Base-by-base conservation (phyloP, 2,329 filamentous ascomycete species). In the Diaporthe capsici region DNA sequence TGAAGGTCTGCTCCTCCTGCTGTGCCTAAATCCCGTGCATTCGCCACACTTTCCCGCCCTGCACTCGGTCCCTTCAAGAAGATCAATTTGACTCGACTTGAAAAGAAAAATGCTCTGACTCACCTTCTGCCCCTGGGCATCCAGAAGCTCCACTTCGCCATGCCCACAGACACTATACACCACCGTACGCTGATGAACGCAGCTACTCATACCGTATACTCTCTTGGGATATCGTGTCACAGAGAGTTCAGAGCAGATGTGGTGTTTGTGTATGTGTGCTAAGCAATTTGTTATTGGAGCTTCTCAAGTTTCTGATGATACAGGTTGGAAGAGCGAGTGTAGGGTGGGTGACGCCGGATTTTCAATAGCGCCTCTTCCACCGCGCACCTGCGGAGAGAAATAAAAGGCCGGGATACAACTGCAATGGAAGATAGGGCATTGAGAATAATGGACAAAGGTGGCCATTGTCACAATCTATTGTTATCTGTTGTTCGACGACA, bases 81-180 rank as follows among this genome's bases (percentile, higher is more conserved):
- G 9, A 6, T 12, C 20, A 10, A 57, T 28, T 28, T 34, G 60
- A 1, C 28, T 13, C 8, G n/a, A 28, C 17, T 25, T 13, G n/a
- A 42, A 17, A 2, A 51, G n/a, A 20, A 20, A 28, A 7, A 22
- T 53, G 39, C 20, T 25, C 51, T 25, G 53, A 39, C 42, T 51
- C 57, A 70, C 47, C 39, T 67, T 15, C 10, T 44, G 42, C n/a
- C 55, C 17, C 5, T 53, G 13, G 7, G 5, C 25, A 20, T 37
- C 63, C 22, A 51, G 5, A 49, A 22, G 1, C 28, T 61, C 34
- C 31, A 34, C 8, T 17, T n/a, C 12, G 20, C 20, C 20, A 55
- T 72, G 67, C 13, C 55, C 65, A 55, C 42, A 72, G 9, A 55
- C 73, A 55, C 53, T 44, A n/a, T 22, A 63, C 53, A 72, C 57